Percentiles rank a stretch among this genome's conserved stretches.
Conservation (phyloP, 1,139 yeast genomes). For the Zygoascus hellenicus region DNA sequence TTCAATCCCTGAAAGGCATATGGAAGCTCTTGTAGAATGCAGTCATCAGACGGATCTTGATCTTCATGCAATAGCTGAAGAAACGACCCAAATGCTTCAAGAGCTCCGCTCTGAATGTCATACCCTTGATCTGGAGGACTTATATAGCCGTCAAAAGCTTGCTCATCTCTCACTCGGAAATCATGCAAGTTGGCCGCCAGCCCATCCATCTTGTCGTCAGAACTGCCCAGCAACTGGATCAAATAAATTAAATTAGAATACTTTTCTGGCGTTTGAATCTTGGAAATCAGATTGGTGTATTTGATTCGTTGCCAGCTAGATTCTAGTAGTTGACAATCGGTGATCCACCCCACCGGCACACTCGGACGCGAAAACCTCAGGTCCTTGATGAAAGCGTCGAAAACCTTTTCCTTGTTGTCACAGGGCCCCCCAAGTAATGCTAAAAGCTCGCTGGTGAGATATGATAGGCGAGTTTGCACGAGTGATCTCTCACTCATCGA, state of each 20-base stretch:
- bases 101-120: conserved; percentile 2
- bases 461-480: no score
- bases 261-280: neutral
- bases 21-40: conserved; percentile 52
- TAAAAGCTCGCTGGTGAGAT: no score
- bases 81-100: conserved; percentile 15
- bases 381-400: no score
- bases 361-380: neutral
- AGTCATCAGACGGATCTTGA: conserved; percentile 41
- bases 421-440: no score
- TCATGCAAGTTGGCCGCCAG: conserved; percentile 6
- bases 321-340: conserved; percentile 1
- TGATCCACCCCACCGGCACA: conserved; percentile 4
- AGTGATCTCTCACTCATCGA: no score
- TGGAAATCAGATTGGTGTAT: conserved; percentile 8
- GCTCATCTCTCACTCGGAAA: conserved; percentile 1
- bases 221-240: conserved; percentile 5
- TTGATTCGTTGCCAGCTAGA: neutral
- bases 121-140: neutral
- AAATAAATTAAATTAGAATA: neutral
- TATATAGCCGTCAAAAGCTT: conserved; percentile 6
- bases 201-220: conserved; percentile 5
- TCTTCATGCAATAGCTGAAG: conserved; percentile 15
- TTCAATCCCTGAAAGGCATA: conserved; percentile 71
- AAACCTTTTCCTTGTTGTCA: no score